Conservation (phyloP, 2,329 filamentous ascomycete genomes). For the Gnomoniopsis sp. region DNA sequence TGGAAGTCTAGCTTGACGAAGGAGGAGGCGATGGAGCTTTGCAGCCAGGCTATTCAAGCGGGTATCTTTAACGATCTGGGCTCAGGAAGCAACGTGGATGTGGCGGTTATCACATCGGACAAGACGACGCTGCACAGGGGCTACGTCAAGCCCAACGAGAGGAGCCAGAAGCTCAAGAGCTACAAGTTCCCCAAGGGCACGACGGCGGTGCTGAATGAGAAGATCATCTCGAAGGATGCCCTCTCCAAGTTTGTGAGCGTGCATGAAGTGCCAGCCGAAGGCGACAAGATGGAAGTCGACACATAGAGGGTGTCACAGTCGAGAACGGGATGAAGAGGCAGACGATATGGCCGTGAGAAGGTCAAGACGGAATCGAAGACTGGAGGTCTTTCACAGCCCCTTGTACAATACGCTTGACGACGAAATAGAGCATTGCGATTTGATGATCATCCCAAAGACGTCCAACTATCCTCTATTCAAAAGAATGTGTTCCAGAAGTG, state of each 20-base stretch:
- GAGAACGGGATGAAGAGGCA: not conserved
- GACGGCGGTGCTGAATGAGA: slow-evolving; percentile 94
- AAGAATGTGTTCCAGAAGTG: not conserved
- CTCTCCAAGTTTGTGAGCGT: slow-evolving; percentile 92
- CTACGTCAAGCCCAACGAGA: slow-evolving; percentile 88
- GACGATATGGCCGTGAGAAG: not conserved
- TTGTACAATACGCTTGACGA: slow-evolving; percentile 17
- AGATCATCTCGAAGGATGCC: slow-evolving; percentile 90
- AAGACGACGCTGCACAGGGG: slow-evolving; percentile 94
- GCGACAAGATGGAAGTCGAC: slow-evolving; percentile 69
- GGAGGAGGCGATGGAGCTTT: slow-evolving; percentile 79
- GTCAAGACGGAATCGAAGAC: slow-evolving; percentile 1
- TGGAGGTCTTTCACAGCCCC: not conserved
- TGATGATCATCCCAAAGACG: not conserved
- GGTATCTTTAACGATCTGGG: slow-evolving; percentile 99
- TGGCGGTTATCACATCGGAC: slow-evolving; percentile 90
- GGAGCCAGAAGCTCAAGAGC: slow-evolving; percentile 86
- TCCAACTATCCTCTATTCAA: not conserved
- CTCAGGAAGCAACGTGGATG: slow-evolving; percentile 95
- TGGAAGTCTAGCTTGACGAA: slow-evolving; percentile 79
- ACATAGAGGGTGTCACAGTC: slow-evolving; percentile 34
- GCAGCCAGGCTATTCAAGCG: slow-evolving; percentile 83
- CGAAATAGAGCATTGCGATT: slow-evolving; percentile 17
- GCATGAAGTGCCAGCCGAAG: slow-evolving; percentile 73
- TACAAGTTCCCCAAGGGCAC: slow-evolving; percentile 89